Base-by-base conservation (phyloP, 768 basidiomycete genomes). In the Fibroporia radiculosa region DNA sequence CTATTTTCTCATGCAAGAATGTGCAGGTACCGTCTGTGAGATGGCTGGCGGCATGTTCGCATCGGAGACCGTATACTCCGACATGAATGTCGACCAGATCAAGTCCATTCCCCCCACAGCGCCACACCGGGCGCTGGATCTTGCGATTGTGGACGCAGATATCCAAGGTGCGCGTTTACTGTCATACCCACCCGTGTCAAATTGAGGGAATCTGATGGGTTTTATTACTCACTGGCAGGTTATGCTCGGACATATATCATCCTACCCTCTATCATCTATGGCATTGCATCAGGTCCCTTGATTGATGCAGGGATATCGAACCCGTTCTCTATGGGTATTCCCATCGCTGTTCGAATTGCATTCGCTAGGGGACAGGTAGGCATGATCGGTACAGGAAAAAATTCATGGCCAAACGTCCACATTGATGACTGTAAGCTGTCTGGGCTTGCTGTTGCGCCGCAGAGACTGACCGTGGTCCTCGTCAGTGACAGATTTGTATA, bases 341-440 rank as follows among this genome's bases (percentile, higher is more conserved):
- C 75, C 2, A 19, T 33, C 0, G 56, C 75, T 3, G 68, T 80
- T 29, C 58, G 59, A 8, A 68, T 69, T 0, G 56, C 68, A n/a
- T 51, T 79, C 29, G 60, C 53, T 45, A 67, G 80, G 27, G 68
- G 67, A 0, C 66, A 69, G 26, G 76, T 66, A 0, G 77, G 75
- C 6, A 62, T 76, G 54, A 61, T 82, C 4, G 78, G 79, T 0
- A 53, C 67, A 31, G 82, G 82, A 0, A 61, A 66, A 51, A 79
- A 78, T 48, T 29, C 77, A 3, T 84, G 79, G 81, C 68, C 72
- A 1, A 63, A 75, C 51, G 72, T 81, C 18, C 69, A 78, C 45
- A 66, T 80, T 39, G 24, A 58, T 56, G 26, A 48, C 20, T 57
- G 71, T 39, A 28, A 61, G 78, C 23, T 24, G 18, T 18, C 14